Conservation (phyloP, 1,284 basidiomycete genomes). For the Malassezia japonica region DNA sequence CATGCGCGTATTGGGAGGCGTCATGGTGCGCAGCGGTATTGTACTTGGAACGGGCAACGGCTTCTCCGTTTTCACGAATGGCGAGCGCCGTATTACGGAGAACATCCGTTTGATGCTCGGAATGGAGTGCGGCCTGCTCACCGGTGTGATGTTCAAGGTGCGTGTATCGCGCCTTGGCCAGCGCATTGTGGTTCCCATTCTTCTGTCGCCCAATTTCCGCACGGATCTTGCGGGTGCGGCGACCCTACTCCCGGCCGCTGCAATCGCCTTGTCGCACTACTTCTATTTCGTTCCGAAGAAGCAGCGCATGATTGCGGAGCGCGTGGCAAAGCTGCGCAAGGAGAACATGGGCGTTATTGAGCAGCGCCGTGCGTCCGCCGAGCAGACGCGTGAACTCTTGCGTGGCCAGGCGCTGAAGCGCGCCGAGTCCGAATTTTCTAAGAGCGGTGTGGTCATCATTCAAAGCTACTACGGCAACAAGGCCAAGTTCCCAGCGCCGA, state of each 20-base stretch:
- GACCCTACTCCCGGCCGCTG: constrained; percentile 55
- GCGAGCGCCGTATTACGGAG: constrained; percentile 48
- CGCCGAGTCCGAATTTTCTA: constrained; percentile 48
- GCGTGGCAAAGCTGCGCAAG: constrained; percentile 54
- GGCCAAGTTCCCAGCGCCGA: constrained; percentile 20
- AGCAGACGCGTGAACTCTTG: constrained; percentile 54
- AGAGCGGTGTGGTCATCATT: constrained; percentile 59
- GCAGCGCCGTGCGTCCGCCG: constrained; percentile 56
- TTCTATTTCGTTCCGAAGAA: constrained; percentile 57
- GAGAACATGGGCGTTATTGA: constrained; percentile 57
- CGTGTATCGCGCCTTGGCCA: constrained; percentile 54
- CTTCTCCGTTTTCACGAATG: constrained; percentile 36
- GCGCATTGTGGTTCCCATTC: constrained; percentile 55
- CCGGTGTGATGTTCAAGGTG: constrained; percentile 46
- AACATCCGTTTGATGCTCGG: constrained; percentile 43
- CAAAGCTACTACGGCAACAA: constrained; percentile 57
- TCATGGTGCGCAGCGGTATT: constrained; percentile 51
- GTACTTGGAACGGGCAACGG: constrained; percentile 38
- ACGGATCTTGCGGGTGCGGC: constrained; percentile 52
- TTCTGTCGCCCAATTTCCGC: constrained; percentile 54
- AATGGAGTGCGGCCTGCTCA: constrained; percentile 36
- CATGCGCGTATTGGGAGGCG: constrained; percentile 49
- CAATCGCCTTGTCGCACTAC: constrained; percentile 55
- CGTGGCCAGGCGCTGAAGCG: constrained; percentile 50
- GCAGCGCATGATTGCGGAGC: constrained; percentile 49